Evolutionary conservation across 2,329 filamentous ascomycete genomes (phyloP), one percentile per base, ranked within the genome.

Genomic region (Apiospora koreana): DNA sequence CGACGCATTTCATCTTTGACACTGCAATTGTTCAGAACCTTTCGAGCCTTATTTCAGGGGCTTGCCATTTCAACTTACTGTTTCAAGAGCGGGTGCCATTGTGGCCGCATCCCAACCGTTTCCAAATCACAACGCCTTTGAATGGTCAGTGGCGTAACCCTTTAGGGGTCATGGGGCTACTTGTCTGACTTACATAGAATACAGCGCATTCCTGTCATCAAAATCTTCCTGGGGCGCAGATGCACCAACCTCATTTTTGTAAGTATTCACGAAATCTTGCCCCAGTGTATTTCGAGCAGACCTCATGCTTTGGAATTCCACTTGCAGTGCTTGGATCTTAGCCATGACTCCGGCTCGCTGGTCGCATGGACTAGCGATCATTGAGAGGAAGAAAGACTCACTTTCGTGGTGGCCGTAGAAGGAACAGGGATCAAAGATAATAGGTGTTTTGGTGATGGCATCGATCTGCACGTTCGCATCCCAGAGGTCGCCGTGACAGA

Each of bases 401-500:
- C 74, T 75, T 69, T 78, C 77, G 42, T 76, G 75, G 65, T 79
- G 77, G 18, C 72, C 77, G 58, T 75, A 79, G 42, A 76, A 74
- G 54, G 71, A 74, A 43, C 72, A 72, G 1, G 76, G 70, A 62
- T 78, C 75, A 62, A 76, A 79, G 1, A 79, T 68, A 12, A 79
- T 69, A 8, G 73, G 70, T 46, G 71, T 65, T 16, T 70, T 71
- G 10, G 71, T 75, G 28, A 73, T 74, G 8, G 70, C 65, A 31
- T 72, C 73, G 6, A 73, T 69, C 14, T 68, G 67, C 7, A 73
- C 69, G 68, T 80, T 80, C 16, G 73, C 76, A 68, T 71, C 69
- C 76, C 76, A 78, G 12, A 79, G 70, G 66, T 80, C 77, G n/a
- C 77, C 76, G 45, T 83, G 81, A 1, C 82, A 76, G 14, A 84